phyloP scores from a whole-genome alignment of 768 basidiomycete species.

The Paxillus ammoniavirescens region DNA sequence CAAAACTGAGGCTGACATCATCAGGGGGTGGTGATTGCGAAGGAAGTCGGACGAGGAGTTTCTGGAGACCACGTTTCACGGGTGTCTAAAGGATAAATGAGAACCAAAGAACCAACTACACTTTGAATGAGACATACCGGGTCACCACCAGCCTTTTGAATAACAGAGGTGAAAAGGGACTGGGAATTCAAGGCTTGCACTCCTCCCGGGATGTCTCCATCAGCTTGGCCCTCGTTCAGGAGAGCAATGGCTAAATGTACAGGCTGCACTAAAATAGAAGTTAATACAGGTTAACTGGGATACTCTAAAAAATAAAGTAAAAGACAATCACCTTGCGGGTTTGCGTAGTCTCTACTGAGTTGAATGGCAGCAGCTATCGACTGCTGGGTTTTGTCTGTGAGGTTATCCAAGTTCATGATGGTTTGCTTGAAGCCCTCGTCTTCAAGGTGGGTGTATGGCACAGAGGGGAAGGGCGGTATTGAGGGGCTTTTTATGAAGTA shows the following conservation, averaged over 20 bases:
- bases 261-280: constrained; percentile 59
- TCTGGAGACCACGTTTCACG: constrained; percentile 73
- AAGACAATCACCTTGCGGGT: constrained; percentile 63
- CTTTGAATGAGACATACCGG: constrained; percentile 45
- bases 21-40: constrained; percentile 85
- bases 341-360: constrained; percentile 79
- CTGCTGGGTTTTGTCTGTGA: constrained; percentile 82
- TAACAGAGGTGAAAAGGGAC: constrained; percentile 74
- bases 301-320: neutral
- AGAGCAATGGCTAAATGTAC: constrained; percentile 81
- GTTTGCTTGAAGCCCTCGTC: too few species aligned
- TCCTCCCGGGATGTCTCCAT: constrained; percentile 36
- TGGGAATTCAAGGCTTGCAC: constrained; percentile 28
- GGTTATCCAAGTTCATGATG: constrained; percentile 56
- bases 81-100: constrained; percentile 35
- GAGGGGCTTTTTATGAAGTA: neutral
- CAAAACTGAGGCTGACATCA: constrained; percentile 62
- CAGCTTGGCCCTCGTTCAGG: constrained; percentile 59
- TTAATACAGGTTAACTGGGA: neutral
- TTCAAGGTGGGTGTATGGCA: neutral
- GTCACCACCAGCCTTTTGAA: constrained; percentile 84
- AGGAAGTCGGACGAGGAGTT: constrained; percentile 76
- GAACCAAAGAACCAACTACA: neutral
- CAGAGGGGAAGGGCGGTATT: neutral
- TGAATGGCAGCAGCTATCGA: constrained; percentile 71